A percentile compares a stretch with the other conserved stretches of the same genome.
These are phyloP conservation scores for Yamadazyma friedrichii DNA, from an alignment of 1,139 yeast species.

Conservation along the genomic window DNA sequence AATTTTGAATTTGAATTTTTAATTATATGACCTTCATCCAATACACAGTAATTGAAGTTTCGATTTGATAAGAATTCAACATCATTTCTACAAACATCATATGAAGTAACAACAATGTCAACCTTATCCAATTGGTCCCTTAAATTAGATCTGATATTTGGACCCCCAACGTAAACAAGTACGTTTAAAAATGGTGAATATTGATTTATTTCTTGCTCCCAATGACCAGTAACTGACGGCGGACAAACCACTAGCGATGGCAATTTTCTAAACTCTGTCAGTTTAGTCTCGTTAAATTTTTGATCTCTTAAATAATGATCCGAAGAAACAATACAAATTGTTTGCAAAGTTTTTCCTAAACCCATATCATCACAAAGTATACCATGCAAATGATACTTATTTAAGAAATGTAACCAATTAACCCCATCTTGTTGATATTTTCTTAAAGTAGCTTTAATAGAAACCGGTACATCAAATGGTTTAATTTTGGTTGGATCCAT, in stretches of 20 bases:
- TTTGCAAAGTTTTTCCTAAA: constrained; percentile 93
- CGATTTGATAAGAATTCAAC: constrained; percentile 56
- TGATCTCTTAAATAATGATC: constrained; percentile 87
- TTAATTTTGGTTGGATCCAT: constrained; percentile 95
- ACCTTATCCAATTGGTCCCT: constrained; percentile 53
- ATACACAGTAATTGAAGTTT: constrained; percentile 89
- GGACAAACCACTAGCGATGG: constrained; percentile 93
- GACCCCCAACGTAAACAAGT: constrained; percentile 89
- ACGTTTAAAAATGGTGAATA: constrained; percentile 88
- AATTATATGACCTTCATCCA: constrained; percentile 98
- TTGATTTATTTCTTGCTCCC: constrained; percentile 93
- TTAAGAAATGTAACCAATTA: constrained; percentile 94
- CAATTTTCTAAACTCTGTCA: constrained; percentile 68
- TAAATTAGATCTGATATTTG: constrained; percentile 63
- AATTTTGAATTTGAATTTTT: constrained; percentile 88
- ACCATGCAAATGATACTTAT: constrained; percentile 94
- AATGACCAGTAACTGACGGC: constrained; percentile 95
- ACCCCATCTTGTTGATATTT: constrained; percentile 98
- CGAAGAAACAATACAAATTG: constrained; percentile 94
- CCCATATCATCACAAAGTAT: constrained; percentile 99
- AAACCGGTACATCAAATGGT: constrained; percentile 84
- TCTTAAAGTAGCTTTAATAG: constrained; percentile 89
- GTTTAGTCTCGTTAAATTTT: constrained; percentile 57
- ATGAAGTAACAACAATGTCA: constrained; percentile 90
- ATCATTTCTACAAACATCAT: constrained; percentile 95